Evolutionary conservation across 257 asterid species (phyloP).

Genomic region (Euphrasia confusa): DNA sequence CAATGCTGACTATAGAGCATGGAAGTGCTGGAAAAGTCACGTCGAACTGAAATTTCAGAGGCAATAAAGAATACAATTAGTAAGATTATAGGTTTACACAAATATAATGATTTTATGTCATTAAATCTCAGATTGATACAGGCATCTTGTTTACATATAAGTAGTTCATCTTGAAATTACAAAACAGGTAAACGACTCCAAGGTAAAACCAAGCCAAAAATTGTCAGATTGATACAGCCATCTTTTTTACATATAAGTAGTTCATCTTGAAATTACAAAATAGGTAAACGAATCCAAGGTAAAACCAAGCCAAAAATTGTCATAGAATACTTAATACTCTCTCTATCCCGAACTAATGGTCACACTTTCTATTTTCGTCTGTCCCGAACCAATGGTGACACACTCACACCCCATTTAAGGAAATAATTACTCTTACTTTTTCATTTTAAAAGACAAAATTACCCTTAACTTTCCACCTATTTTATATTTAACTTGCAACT

Average conservation of each 20-base stretch:
- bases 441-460: too few relatives aligned
- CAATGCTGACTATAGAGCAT: conserved; percentile 27
- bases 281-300: neutral
- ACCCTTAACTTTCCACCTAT: too few relatives aligned
- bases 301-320: neutral
- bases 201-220: neutral
- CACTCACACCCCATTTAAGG: too few relatives aligned
- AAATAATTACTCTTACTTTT: too few relatives aligned
- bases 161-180: neutral
- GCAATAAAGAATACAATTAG: conserved; percentile 25
- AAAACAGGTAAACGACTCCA: neutral
- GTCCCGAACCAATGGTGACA: too few relatives aligned
- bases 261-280: neutral
- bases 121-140: conserved; percentile 1
- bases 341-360: too few relatives aligned
- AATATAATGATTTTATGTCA: neutral
- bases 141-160: neutral
- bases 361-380: too few relatives aligned
- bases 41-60: conserved; percentile 72
- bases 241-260: neutral
- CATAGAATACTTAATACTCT: neutral
- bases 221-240: neutral
- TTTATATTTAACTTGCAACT: too few relatives aligned
- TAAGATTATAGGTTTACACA: conserved; percentile 18
- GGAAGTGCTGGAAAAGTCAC: conserved; percentile 95